Conservation (phyloP, 805 yeast species). For the Metschnikowia gruessii region DNA sequence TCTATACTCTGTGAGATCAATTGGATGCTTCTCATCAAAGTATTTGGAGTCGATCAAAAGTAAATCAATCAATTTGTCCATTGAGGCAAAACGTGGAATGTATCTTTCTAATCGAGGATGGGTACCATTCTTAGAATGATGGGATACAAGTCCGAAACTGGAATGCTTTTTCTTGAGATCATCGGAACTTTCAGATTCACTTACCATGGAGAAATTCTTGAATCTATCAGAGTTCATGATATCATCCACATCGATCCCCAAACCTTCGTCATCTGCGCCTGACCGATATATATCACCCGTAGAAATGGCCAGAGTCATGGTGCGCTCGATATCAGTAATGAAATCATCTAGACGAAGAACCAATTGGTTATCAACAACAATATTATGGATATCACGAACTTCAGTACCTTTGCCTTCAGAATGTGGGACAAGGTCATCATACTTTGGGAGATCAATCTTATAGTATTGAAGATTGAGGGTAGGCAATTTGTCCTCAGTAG, state of each 20-base stretch:
- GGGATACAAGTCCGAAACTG: conserved; percentile 23
- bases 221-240: conserved; percentile 41
- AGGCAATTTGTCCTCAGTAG: conserved; percentile 29
- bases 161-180: conserved; percentile 15
- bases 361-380: conserved; percentile 31
- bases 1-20: conserved; percentile 41
- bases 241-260: conserved; percentile 44
- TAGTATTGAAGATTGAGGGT: conserved; percentile 36
- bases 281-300: not conserved
- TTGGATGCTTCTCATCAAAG: conserved; percentile 41
- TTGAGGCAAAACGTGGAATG: conserved; percentile 51
- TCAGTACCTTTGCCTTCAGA: not conserved
- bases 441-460: conserved; percentile 32
- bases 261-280: conserved; percentile 29
- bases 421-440: conserved; percentile 28
- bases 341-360: conserved; percentile 38
- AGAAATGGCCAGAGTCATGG: not conserved
- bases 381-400: conserved; percentile 21
- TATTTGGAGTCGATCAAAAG: conserved; percentile 66
- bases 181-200: conserved; percentile 16
- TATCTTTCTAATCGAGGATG: conserved; percentile 11
- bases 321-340: conserved; percentile 16
- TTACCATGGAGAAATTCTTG: conserved; percentile 25
- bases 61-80: conserved; percentile 76
- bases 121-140: conserved; percentile 9